A percentile compares a stretch with the other conserved stretches of the same genome.
Conservation (phyloP, 164 flowering plant genomes). For the Magnolia sinica region DNA sequence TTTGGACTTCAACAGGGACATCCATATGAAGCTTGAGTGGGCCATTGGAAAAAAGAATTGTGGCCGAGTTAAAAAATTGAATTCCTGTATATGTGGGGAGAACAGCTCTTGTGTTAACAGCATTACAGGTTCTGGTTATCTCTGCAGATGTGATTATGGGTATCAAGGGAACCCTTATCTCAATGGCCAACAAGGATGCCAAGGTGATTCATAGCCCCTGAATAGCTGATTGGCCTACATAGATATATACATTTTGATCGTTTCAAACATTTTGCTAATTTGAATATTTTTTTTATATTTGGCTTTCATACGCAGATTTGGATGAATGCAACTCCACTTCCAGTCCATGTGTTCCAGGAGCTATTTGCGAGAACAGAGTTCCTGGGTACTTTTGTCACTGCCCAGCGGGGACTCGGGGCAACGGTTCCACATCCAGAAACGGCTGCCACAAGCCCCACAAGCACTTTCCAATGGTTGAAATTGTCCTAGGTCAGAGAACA, state of each 20-base stretch:
- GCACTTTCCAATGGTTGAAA: no score
- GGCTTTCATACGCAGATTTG: neutral
- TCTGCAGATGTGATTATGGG: slow-evolving; percentile 42
- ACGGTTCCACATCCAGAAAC: neutral
- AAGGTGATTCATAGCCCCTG: neutral
- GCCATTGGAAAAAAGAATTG: slow-evolving; percentile 29
- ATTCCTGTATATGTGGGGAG: slow-evolving; percentile 19
- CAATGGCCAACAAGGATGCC: slow-evolving; percentile 1
- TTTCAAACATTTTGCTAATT: no score
- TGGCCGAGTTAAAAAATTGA: neutral
- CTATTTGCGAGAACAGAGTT: neutral
- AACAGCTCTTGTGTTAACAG: slow-evolving; percentile 24
- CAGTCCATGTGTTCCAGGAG: neutral
- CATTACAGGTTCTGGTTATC: slow-evolving; percentile 32
- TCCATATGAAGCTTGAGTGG: slow-evolving; percentile 41
- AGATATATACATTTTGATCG: no score
- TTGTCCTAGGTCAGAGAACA: no score
- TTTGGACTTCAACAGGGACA: neutral
- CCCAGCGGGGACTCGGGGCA: neutral
- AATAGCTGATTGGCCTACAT: no score
- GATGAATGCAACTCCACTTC: neutral
- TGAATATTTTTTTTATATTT: no score
- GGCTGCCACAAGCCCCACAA: neutral
- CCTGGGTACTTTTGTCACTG: neutral
- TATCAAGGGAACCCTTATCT: slow-evolving; percentile 55